Evolutionary conservation across 1,284 basidiomycete genomes (phyloP), one percentile per base, ranked within the genome.

Genomic region (Albatrellus sp.): DNA sequence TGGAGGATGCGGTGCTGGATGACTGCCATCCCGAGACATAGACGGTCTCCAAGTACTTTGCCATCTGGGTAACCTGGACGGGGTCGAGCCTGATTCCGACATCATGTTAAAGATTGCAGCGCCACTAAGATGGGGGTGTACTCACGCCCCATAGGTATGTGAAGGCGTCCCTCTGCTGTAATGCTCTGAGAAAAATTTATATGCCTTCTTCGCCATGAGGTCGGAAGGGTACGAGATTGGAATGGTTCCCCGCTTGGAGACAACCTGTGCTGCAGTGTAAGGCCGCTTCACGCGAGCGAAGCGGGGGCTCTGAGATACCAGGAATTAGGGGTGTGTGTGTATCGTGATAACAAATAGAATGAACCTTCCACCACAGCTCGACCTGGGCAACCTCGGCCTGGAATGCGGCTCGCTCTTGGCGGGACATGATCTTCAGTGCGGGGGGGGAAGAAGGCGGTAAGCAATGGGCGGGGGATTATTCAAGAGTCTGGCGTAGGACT

Each of bases 11-110:
- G 3, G 91, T 97, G 54, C 91, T 96, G 13, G 87, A 91, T 12
- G 84, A 88, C 56, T 90, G 90, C 93, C 94, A 98, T 8, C 94
- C 94, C 11, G 93, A 98, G 42, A 98, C 90, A 61, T 98, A 98
- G 52, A 98, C 87, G 2, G 92, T 94, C 66, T 98, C 94, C 55
- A 97, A 84, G 64, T 96, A 87, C 62, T 94, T 94, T 30, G 93
- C 93, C 94, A 98, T 98, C 66, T 98, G 94, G 0, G 92, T 91
- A 53, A 92, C 75, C 68, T 98, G 94, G 11, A 98, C 92, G 2
- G 93, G 91, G 65, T 98, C 96, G 51, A 98, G 80, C 29, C 90
- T 93, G 53, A 11, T 37, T 8, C 33, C 10, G 6, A 13, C 9
- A 17, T 13, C 20, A 32, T 19, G 9, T 45, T 46, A 10, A 46